Percentiles rank a stretch among this genome's conserved stretches.
Conservation (phyloP, 2,329 filamentous ascomycete species). For the Nemania sp. region DNA sequence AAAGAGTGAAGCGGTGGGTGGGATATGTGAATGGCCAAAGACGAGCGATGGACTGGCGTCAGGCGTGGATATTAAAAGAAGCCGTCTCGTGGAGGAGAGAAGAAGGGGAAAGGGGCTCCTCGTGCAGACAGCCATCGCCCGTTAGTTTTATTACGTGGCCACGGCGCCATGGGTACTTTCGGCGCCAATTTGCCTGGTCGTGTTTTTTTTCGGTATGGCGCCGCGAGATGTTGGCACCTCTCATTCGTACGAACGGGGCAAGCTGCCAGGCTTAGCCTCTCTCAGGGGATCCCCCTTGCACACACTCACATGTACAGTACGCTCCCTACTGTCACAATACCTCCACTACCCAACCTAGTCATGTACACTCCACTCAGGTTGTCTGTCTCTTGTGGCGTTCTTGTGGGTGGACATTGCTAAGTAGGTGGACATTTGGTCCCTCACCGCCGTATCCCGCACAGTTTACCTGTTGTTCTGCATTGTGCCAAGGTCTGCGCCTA, state of each 20-base stretch:
- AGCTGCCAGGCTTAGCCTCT: conserved; percentile 14
- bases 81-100: conserved; percentile 49
- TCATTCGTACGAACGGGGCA: conserved; percentile 24
- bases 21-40: conserved; percentile 51
- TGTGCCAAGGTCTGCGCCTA: no score
- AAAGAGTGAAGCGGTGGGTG: conserved; percentile 82
- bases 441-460: no score
- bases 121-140: conserved; percentile 44
- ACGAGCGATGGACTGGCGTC: conserved; percentile 58
- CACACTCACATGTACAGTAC: not conserved
- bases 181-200: conserved; percentile 35
- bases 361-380: no score
- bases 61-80: conserved; percentile 55
- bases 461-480: no score
- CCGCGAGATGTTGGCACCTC: conserved; percentile 18
- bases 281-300: conserved; percentile 20
- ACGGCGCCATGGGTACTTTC: conserved; percentile 35
- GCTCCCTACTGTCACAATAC: not conserved
- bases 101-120: conserved; percentile 44
- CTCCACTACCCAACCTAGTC: not conserved
- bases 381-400: no score
- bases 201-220: conserved; percentile 30
- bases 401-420: no score
- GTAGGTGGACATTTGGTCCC: no score
- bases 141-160: conserved; percentile 48